These are phyloP conservation scores for Corynascus novoguineensis DNA, from an alignment of 495 filamentous ascomycete genomes.

Conservation along the genomic window DNA sequence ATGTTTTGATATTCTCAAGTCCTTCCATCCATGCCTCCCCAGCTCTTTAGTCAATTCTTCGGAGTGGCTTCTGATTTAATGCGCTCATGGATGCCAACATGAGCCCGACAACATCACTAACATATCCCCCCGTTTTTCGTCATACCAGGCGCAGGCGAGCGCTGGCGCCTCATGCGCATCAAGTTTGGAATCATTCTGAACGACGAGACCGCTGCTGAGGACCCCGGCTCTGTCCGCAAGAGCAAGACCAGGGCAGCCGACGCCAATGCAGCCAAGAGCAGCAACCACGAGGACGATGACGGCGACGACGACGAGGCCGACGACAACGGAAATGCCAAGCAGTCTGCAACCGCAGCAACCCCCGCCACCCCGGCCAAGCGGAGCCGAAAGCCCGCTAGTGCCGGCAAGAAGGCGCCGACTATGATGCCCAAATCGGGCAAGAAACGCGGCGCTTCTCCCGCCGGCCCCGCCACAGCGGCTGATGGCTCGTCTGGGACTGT, in stretches of 20 bases:
- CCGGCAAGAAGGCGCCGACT: neutral
- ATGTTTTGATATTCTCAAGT: too few species aligned
- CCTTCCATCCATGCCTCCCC: too few species aligned
- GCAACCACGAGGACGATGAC: neutral
- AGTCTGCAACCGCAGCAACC: too few species aligned
- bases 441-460: neutral
- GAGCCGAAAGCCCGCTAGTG: neutral
- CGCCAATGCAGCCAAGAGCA: neutral
- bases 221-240: neutral
- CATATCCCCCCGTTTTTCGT: neutral
- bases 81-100: neutral
- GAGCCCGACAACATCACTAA: neutral
- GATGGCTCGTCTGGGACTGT: neutral
- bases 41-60: too few species aligned
- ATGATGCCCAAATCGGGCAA: neutral
- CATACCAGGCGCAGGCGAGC: constrained; percentile 4
- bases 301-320: neutral
- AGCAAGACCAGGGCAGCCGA: neutral
- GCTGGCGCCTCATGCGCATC: constrained; percentile 14
- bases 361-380: constrained; percentile 5
- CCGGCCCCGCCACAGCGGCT: neutral
- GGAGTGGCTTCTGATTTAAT: neutral
- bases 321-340: neutral
- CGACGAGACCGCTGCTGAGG: neutral
- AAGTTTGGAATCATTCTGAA: neutral